phyloP scores from a whole-genome alignment of 2,329 filamentous ascomycete species.

The Colletotrichum karsti region DNA sequence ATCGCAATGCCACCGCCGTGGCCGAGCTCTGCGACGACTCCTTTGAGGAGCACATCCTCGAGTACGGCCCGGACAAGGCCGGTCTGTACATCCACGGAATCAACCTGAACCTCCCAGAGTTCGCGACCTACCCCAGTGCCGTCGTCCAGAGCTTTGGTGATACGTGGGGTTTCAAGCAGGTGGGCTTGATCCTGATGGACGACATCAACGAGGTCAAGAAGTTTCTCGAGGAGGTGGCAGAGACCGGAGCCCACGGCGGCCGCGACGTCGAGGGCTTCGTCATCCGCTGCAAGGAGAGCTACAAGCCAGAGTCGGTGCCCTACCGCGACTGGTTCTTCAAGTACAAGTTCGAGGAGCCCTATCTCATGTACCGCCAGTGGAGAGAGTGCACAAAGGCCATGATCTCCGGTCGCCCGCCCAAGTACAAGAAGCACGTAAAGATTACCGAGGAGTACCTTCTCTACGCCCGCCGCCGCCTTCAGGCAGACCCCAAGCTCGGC shows the following conservation, averaged over 20 bases:
- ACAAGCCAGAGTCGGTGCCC: slow-evolving; percentile 56
- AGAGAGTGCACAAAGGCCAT: slow-evolving; percentile 93
- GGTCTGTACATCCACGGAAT: slow-evolving; percentile 96
- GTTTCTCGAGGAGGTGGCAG: slow-evolving; percentile 86
- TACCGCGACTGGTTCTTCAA: slow-evolving; percentile 99
- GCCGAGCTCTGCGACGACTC: slow-evolving; percentile 95
- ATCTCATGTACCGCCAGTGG: slow-evolving; percentile 99
- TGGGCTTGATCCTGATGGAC: slow-evolving; percentile 80
- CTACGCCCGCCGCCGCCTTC: slow-evolving; percentile 80
- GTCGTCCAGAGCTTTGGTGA: slow-evolving; percentile 92
- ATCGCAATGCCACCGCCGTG: slow-evolving; percentile 91
- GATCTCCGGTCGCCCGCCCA: slow-evolving; percentile 78
- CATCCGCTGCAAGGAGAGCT: slow-evolving; percentile 81
- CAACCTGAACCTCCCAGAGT: slow-evolving; percentile 93
- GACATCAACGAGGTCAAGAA: slow-evolving; percentile 76
- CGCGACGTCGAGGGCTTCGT: slow-evolving; percentile 98
- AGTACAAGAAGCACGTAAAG: slow-evolving; percentile 83
- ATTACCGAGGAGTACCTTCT: slow-evolving; percentile 92
- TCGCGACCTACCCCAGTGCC: slow-evolving; percentile 83
- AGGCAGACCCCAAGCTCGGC: slow-evolving; percentile 71
- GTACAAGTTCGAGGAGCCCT: slow-evolving; percentile 99
- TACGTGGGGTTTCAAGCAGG: slow-evolving; percentile 93
- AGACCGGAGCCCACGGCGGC: slow-evolving; percentile 89
- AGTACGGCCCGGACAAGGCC: slow-evolving; percentile 82
- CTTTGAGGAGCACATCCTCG: slow-evolving; percentile 96